A percentile compares a stretch with the other conserved stretches of the same genome.
Conservation (phyloP, 2,329 filamentous ascomycete species). For the Pestalotiopsis sp. region DNA sequence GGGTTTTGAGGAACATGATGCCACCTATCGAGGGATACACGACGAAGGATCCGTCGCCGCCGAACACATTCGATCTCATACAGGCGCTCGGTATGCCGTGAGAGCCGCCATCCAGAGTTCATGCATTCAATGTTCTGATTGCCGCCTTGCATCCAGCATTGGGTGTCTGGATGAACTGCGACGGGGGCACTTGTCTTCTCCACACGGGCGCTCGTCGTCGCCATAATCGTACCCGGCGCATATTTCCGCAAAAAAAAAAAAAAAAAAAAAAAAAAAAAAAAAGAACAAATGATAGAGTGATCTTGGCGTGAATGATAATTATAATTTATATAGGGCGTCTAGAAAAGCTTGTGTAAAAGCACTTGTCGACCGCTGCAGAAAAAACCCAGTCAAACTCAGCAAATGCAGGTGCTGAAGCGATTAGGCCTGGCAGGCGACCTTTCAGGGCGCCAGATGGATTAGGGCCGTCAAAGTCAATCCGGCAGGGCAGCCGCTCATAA, state of each 20-base stretch:
- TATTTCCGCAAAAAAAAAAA: background rate
- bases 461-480: too few relatives aligned
- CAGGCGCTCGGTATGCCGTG: background rate
- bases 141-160: background rate
- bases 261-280: too few relatives aligned
- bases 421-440: too few relatives aligned
- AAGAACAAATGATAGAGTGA: background rate
- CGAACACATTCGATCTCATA: constrained; percentile 4
- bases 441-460: too few relatives aligned
- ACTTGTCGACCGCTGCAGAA: too few relatives aligned
- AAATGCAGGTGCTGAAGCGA: too few relatives aligned
- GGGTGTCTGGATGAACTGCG: background rate
- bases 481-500: too few relatives aligned
- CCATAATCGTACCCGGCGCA: background rate
- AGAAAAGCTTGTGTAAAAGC: background rate
- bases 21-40: background rate
- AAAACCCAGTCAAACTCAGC: too few relatives aligned
- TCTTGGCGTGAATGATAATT: background rate
- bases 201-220: background rate
- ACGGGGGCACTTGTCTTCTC: background rate
- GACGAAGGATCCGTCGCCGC: constrained; percentile 4
- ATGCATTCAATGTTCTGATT: background rate
- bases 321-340: background rate
- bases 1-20: background rate
- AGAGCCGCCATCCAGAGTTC: background rate